Evolutionary conservation across 2,329 filamentous ascomycete genomes (phyloP).

Genomic region (Botrytis cinerea): DNA sequence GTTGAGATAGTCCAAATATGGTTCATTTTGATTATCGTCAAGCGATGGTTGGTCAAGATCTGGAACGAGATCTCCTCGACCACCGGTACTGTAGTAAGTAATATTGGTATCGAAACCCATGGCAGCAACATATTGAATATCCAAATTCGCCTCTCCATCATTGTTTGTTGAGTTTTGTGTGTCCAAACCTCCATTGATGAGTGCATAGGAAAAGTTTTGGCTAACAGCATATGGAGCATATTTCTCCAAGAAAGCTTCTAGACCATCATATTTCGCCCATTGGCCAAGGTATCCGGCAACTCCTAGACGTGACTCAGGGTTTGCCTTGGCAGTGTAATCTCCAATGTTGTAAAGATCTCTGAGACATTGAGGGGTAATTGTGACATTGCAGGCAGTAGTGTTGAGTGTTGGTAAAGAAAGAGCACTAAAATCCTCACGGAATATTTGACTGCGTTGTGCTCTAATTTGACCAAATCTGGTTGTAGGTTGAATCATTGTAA

Average conservation of each 20-base stretch:
- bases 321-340: conserved; percentile 49
- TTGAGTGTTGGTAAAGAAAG: conserved; percentile 34
- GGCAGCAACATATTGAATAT: conserved; percentile 54
- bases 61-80: conserved; percentile 45
- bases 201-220: conserved; percentile 37
- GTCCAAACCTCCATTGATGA: conserved; percentile 43
- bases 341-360: conserved; percentile 45
- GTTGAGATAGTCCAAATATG: conserved; percentile 62
- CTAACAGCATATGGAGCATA: conserved; percentile 30
- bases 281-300: conserved; percentile 51
- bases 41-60: conserved; percentile 49
- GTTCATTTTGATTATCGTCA: conserved; percentile 63
- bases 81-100: conserved; percentile 56
- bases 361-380: conserved; percentile 43
- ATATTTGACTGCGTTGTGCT: conserved; percentile 35
- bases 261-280: conserved; percentile 32
- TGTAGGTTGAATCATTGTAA: conserved; percentile 48
- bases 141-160: conserved; percentile 44
- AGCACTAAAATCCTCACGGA: conserved; percentile 25
- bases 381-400: conserved; percentile 36
- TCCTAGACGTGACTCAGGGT: conserved; percentile 60
- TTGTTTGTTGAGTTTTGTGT: conserved; percentile 43
- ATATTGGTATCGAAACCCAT: conserved; percentile 54
- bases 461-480: conserved; percentile 51
- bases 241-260: conserved; percentile 31